Percentiles rank a stretch among this genome's conserved stretches.
Conservation (phyloP, 164 flowering plant species). For the Kingdonia uniflora region DNA sequence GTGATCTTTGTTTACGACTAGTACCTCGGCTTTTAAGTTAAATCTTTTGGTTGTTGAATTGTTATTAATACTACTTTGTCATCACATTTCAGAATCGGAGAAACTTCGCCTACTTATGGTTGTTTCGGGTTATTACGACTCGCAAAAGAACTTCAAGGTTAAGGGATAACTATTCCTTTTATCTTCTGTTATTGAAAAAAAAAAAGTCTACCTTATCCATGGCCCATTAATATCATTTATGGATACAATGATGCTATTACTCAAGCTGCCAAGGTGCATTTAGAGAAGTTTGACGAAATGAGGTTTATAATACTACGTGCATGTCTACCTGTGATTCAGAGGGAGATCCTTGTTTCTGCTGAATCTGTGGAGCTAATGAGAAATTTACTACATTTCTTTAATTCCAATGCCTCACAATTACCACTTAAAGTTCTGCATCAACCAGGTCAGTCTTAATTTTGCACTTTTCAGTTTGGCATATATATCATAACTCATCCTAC, state of each 20-base stretch:
- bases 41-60: no score
- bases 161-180: not conserved
- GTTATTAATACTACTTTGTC: not conserved
- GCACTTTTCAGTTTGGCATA: no score
- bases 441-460: constrained; percentile 28
- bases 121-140: constrained; percentile 60
- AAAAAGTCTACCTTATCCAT: no score
- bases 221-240: no score
- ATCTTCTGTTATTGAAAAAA: no score
- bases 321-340: constrained; percentile 16
- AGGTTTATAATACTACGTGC: no score
- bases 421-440: constrained; percentile 39
- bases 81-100: constrained; percentile 37
- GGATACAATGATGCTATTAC: no score
- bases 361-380: constrained; percentile 45
- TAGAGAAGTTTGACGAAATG: no score
- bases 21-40: no score
- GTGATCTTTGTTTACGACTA: no score
- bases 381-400: constrained; percentile 32
- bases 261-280: no score
- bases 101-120: constrained; percentile 47
- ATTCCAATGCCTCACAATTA: constrained; percentile 32
- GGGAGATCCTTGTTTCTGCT: constrained; percentile 51
- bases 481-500: no score
- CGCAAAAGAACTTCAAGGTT: constrained; percentile 63